Percentiles rank a stretch among this genome's conserved stretches.
These are phyloP conservation scores for Caryocar brasiliense DNA, from an alignment of 441 rosid species.

Conservation along the genomic window DNA sequence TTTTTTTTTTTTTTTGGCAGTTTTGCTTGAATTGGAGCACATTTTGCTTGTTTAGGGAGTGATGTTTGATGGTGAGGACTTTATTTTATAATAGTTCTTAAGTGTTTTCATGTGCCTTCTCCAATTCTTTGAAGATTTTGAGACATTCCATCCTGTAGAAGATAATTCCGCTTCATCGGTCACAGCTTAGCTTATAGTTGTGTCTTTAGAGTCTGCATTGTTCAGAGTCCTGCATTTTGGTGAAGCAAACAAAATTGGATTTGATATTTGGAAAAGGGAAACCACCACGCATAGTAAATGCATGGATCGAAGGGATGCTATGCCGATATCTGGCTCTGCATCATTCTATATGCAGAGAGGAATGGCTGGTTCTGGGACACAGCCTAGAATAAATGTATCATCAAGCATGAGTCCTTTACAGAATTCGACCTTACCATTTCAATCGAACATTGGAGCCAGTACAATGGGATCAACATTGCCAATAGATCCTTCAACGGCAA, in stretches of 20 bases:
- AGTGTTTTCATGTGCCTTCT: too few relatives aligned
- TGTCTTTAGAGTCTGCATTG: slow-evolving; percentile 1
- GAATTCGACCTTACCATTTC: slow-evolving; percentile 45
- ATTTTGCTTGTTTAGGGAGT: slow-evolving; percentile 8
- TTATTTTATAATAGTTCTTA: background rate
- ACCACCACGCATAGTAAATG: slow-evolving; percentile 33
- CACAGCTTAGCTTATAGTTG: too few relatives aligned
- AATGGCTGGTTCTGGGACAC: slow-evolving; percentile 52
- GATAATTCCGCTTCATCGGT: background rate
- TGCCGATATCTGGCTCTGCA: slow-evolving; percentile 63
- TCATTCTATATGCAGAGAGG: slow-evolving; percentile 79
- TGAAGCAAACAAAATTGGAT: slow-evolving; percentile 5
- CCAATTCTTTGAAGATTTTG: slow-evolving; percentile 8
- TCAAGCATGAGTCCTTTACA: slow-evolving; percentile 46
- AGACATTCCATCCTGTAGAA: background rate
- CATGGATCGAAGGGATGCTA: slow-evolving; percentile 93
- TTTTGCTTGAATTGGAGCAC: slow-evolving; percentile 7
- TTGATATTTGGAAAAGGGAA: slow-evolving; percentile 13
- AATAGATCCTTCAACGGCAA: slow-evolving; percentile 41
- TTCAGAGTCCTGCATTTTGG: slow-evolving; percentile 8
- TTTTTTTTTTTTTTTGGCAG: too few relatives aligned
- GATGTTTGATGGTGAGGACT: background rate
- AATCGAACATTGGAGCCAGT: slow-evolving; percentile 33
- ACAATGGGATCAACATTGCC: slow-evolving; percentile 54
- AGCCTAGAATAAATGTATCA: slow-evolving; percentile 50